Percentiles rank a stretch among this genome's conserved stretches.
phyloP scores from a whole-genome alignment of 1,139 yeast genomes.

The Spencermartinsiella ligniputridi region DNA sequence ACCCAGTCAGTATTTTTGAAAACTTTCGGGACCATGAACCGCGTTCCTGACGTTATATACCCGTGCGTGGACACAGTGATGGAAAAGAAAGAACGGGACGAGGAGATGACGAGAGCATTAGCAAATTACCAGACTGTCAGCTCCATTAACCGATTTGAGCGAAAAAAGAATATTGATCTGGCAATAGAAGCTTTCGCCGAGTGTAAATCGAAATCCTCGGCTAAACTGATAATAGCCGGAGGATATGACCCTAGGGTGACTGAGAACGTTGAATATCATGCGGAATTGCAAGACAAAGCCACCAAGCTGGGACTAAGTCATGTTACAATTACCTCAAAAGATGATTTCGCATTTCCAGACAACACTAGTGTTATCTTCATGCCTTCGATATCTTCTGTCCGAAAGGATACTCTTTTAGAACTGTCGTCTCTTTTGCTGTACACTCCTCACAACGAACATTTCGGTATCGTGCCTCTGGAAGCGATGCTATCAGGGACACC shows the following conservation, averaged over 20 bases:
- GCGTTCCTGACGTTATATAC: conserved; percentile 67
- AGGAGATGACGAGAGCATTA: conserved; percentile 7
- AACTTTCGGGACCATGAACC: conserved; percentile 50
- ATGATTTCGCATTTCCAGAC: conserved; percentile 5
- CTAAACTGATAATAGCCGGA: conserved; percentile 70
- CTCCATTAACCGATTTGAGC: conserved; percentile 84
- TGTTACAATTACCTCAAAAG: conserved; percentile 11
- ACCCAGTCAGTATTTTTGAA: conserved; percentile 64
- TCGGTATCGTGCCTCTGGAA: conserved; percentile 96
- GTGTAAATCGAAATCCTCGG: conserved; percentile 1
- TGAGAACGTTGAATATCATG: conserved; percentile 73
- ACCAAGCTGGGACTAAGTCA: conserved; percentile 22
- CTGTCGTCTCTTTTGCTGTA: conserved; percentile 62
- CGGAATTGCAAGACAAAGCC: conserved; percentile 53
- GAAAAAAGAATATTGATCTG: conserved; percentile 73
- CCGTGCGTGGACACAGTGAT: conserved; percentile 68
- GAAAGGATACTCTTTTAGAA: conserved; percentile 62
- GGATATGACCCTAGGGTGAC: conserved; percentile 77
- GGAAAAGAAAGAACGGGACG: conserved; percentile 6
- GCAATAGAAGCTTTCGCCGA: conserved; percentile 63
- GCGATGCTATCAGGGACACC: conserved; percentile 84
- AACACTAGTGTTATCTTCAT: conserved; percentile 58
- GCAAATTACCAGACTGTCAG: conserved; percentile 44
- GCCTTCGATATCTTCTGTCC: conserved; percentile 67
- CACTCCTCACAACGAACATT: conserved; percentile 91